Percentiles rank a stretch among this genome's conserved stretches.
These are phyloP conservation scores for Trypanosoma lewisi DNA, from an alignment of 208 protist genomes.

Conservation along the genomic window DNA sequence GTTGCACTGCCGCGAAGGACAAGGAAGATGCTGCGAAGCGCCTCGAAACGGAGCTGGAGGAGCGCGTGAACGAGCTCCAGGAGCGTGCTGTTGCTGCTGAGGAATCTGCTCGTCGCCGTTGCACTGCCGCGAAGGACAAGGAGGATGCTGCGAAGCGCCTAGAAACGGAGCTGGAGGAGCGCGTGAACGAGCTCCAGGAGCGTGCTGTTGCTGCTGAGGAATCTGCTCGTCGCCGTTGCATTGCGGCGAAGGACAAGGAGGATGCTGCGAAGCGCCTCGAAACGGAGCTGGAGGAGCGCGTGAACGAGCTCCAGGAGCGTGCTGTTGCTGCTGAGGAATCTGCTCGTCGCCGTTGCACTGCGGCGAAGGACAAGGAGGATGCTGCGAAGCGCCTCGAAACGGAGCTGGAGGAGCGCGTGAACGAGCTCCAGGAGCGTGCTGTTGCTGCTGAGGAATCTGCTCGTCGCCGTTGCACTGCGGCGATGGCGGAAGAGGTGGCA, in stretches of 20 bases:
- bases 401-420: neutral
- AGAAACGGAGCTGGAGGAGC: neutral
- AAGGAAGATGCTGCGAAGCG: neutral
- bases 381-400: constrained; percentile 15
- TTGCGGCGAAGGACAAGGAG: neutral
- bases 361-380: constrained; percentile 19
- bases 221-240: neutral
- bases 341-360: too few relatives aligned
- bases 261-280: neutral
- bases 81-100: neutral
- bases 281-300: neutral
- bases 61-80: neutral
- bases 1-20: neutral
- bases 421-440: constrained; percentile 9
- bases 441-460: constrained; percentile 2
- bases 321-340: too few relatives aligned
- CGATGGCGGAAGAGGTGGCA: constrained; percentile 17
- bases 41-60: neutral
- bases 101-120: neutral
- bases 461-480: neutral
- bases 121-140: neutral
- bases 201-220: neutral
- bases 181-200: neutral
- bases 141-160: neutral
- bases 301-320: neutral